Percentiles rank a stretch among this genome's conserved stretches.
Evolutionary conservation across 345 rosid species (phyloP).

Genomic region (Salix koriyanagi): DNA sequence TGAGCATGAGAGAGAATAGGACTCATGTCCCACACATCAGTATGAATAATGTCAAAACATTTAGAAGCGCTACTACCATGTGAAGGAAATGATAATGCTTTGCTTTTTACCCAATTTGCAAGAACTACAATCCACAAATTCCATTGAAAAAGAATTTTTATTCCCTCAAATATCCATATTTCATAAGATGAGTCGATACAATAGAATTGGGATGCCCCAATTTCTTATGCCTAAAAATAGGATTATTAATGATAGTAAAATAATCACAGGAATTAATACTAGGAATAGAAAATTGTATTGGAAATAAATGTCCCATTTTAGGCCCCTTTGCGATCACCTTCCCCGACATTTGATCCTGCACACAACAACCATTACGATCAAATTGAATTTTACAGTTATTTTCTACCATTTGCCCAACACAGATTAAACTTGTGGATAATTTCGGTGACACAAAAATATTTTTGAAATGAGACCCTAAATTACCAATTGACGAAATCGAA

Average conservation of each 20-base stretch:
- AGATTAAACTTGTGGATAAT: too few species aligned
- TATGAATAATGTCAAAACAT: not conserved
- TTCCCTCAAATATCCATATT: too few species aligned
- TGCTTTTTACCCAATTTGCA: not conserved
- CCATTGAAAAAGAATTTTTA: too few species aligned
- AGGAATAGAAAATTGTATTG: not conserved
- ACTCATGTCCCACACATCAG: not conserved
- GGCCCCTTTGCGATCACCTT: not conserved
- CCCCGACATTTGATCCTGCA: too few species aligned
- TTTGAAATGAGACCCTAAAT: not conserved
- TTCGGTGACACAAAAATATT: not conserved
- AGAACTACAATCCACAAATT: not conserved
- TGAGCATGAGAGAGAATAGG: not conserved
- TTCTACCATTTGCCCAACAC: too few species aligned
- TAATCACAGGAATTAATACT: too few species aligned
- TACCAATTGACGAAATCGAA: not conserved
- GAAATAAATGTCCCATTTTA: not conserved
- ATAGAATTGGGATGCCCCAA: too few species aligned
- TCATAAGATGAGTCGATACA: too few species aligned
- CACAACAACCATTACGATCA: too few species aligned
- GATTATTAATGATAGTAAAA: too few species aligned
- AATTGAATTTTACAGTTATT: too few species aligned
- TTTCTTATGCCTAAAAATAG: too few species aligned
- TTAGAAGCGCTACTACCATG: not conserved
- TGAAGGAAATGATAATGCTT: not conserved